These are phyloP conservation scores for Herpetomonas samuelpessoai DNA, from an alignment of 208 protist species.

Conservation along the genomic window DNA sequence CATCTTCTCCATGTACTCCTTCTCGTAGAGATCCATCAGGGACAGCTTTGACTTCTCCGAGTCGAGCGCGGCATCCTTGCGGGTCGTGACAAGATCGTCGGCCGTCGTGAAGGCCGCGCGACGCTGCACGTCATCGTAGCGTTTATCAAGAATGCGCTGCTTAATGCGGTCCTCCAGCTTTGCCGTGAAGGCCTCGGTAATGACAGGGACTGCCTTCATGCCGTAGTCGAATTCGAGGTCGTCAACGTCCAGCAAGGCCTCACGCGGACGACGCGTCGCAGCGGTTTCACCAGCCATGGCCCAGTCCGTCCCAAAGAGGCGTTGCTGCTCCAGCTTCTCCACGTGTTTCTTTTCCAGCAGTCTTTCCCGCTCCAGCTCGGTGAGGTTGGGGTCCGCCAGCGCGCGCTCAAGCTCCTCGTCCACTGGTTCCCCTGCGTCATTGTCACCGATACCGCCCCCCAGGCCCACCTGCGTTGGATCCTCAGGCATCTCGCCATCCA, in stretches of 20 bases:
- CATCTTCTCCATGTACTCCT: slow-evolving; percentile 84
- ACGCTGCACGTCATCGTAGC: slow-evolving; percentile 85
- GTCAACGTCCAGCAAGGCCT: slow-evolving; percentile 83
- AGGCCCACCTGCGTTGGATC: background rate
- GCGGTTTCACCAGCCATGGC: slow-evolving; percentile 80
- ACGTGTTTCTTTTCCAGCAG: slow-evolving; percentile 66
- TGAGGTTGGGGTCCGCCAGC: slow-evolving; percentile 60
- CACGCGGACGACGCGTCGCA: slow-evolving; percentile 67
- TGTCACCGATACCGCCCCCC: too few species aligned
- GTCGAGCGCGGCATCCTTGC: slow-evolving; percentile 58
- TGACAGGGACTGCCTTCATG: slow-evolving; percentile 83
- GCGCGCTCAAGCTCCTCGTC: slow-evolving; percentile 66
- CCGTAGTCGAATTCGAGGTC: slow-evolving; percentile 87
- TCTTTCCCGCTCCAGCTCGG: slow-evolving; percentile 68
- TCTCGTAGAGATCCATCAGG: slow-evolving; percentile 92
- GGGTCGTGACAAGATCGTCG: slow-evolving; percentile 56
- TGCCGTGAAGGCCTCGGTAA: slow-evolving; percentile 80
- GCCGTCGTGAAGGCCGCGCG: slow-evolving; percentile 40
- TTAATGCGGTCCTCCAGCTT: slow-evolving; percentile 88
- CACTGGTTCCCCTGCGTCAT: slow-evolving; percentile 24
- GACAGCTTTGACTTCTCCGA: slow-evolving; percentile 88
- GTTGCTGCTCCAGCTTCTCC: slow-evolving; percentile 68
- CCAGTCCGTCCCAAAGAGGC: slow-evolving; percentile 79
- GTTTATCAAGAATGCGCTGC: slow-evolving; percentile 69
- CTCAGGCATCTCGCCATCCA: slow-evolving; percentile 12